Conservation (phyloP, 2,329 filamentous ascomycete genomes). For the Alternaria sp. region DNA sequence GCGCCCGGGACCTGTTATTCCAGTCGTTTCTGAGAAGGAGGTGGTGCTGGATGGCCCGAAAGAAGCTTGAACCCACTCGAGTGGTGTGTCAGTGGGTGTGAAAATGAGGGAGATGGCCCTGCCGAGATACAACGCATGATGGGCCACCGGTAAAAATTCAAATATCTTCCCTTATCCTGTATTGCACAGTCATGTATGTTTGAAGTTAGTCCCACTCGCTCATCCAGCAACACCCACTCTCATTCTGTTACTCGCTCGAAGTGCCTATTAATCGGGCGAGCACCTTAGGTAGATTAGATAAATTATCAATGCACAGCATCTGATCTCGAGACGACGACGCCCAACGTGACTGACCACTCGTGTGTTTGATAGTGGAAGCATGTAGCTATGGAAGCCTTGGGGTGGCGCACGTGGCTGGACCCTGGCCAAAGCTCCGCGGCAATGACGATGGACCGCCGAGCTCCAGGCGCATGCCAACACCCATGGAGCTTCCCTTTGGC, state of each 20-base stretch:
- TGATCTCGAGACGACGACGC: not conserved
- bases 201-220: conserved; percentile 23
- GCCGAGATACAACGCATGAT: conserved; percentile 6
- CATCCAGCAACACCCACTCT: conserved; percentile 22
- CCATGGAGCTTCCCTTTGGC: conserved; percentile 31
- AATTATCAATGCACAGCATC: conserved; percentile 14
- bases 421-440: conserved; percentile 25
- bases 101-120: conserved; percentile 30
- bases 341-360: not conserved
- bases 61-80: conserved; percentile 14
- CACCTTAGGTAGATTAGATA: conserved; percentile 23
- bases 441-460: conserved; percentile 36
- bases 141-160: conserved; percentile 38
- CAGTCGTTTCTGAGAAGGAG: conserved; percentile 19
- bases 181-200: conserved; percentile 11
- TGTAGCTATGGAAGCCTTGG: not conserved
- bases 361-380: not conserved
- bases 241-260: conserved; percentile 19
- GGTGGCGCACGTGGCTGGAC: conserved; percentile 26
- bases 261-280: conserved; percentile 21
- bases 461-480: conserved; percentile 17
- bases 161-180: conserved; percentile 26
- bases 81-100: conserved; percentile 22
- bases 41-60: conserved; percentile 23
- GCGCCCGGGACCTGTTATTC: conserved; percentile 35